Base-by-base conservation (phyloP, 306 rosid genomes). In the Luffa acutangula region DNA sequence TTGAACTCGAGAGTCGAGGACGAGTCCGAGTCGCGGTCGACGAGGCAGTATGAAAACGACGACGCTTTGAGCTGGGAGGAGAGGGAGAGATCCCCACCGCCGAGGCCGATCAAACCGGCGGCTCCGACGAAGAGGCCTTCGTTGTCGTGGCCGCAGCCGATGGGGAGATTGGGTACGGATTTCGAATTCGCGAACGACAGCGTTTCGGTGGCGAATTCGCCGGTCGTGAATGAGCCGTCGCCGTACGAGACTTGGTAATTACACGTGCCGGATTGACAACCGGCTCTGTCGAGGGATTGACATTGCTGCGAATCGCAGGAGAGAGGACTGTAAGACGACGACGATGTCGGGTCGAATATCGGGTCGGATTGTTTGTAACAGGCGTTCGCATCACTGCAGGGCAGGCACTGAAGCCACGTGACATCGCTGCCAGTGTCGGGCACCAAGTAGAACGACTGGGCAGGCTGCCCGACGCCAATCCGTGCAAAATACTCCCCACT, bases 281-380 rank as follows among this genome's bases (percentile, higher is more conserved):
- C 86, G 0, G 89, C 78, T 59, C n/a, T 5, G 0, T 82, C 83
- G 4, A 93, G 83, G 2, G 83, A 8, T 0, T 53, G 14, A 53
- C 99, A 95, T 80, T 86, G 92, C 31, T 81, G 75, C 0, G 91
- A 54, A 0, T 69, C 72, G 78, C 99, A 95, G 9, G 96, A 25
- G 17, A 95, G 59, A 0, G 84, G 46, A 9, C 7, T 4, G 85
- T 80, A 95, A 0, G 93, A 80, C 3, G 93, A 64, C 1, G 99
- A 95, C 0, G 69, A 1, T 0, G 81, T 42, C 41, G 99, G 99
- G 82, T 93, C 81, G 52, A 89, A 95, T 10, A 93, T 31, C 65
- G 97, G 97, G 83, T 95, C 99, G 74, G 92, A 0, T 74, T 95
- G 97, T 25, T 86, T 86, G 96, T 85, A 95, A 31, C 99, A 95